Evolutionary conservation across 768 basidiomycete species (phyloP).

Genomic region (Leccinellum luteum): DNA sequence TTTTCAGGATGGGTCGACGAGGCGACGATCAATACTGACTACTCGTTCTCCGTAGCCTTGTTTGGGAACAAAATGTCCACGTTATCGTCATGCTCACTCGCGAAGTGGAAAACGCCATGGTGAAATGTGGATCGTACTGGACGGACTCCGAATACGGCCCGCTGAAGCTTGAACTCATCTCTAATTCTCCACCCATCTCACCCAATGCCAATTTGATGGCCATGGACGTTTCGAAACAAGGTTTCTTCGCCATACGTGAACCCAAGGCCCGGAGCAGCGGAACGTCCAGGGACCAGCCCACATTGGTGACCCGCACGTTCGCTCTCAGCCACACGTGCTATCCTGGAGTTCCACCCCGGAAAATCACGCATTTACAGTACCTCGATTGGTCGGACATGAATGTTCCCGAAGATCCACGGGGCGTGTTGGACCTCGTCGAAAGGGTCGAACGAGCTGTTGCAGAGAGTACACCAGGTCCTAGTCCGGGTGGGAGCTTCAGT

Average conservation of each 20-base stretch:
- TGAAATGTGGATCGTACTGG: slow-evolving; percentile 96
- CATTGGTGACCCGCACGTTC: slow-evolving; percentile 61
- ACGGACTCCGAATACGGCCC: slow-evolving; percentile 65
- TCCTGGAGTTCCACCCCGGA: slow-evolving; percentile 58
- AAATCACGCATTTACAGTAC: slow-evolving; percentile 85
- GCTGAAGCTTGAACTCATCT: slow-evolving; percentile 55
- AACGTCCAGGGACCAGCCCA: slow-evolving; percentile 16
- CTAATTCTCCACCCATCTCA: slow-evolving; percentile 39
- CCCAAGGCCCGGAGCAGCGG: slow-evolving; percentile 6
- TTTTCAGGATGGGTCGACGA: slow-evolving; percentile 15
- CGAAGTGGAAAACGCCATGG: slow-evolving; percentile 80
- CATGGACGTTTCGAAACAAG: slow-evolving; percentile 18
- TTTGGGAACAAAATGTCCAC: slow-evolving; percentile 93
- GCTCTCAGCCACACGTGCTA: slow-evolving; percentile 61
- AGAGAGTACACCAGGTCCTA: slow-evolving; percentile 31
- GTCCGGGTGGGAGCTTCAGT: slow-evolving; percentile 25
- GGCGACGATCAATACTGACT: slow-evolving; percentile 5
- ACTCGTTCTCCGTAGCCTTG: slow-evolving; percentile 47
- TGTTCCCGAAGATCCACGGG: slow-evolving; percentile 81
- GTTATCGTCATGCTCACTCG: slow-evolving; percentile 97
- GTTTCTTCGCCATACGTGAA: slow-evolving; percentile 39
- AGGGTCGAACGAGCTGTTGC: slow-evolving; percentile 49
- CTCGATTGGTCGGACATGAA: slow-evolving; percentile 97
- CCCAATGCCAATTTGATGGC: slow-evolving; percentile 33
- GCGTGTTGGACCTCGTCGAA: slow-evolving; percentile 69